A percentile compares a stretch with the other conserved stretches of the same genome.
Evolutionary conservation across 1,284 basidiomycete genomes (phyloP).

Genomic region (Ustilago shanxiensis): DNA sequence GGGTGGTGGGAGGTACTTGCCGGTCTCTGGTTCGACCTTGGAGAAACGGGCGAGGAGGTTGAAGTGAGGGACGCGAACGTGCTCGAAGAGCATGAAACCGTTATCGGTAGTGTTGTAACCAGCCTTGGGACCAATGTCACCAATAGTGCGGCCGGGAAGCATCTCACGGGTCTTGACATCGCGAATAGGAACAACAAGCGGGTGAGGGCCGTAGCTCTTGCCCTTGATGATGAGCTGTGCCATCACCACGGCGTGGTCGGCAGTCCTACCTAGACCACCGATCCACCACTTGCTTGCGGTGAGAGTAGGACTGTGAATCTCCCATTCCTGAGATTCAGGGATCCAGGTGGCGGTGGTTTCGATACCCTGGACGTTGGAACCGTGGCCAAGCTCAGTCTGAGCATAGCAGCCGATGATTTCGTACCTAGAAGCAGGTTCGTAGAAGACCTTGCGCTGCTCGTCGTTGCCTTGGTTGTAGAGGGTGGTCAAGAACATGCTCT

Average conservation of each 20-base stretch:
- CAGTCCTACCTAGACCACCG: constrained; percentile 70
- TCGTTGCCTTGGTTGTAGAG: constrained; percentile 63
- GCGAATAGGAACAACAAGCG: constrained; percentile 70
- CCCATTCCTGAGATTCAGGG: constrained; percentile 56
- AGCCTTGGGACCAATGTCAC: constrained; percentile 70
- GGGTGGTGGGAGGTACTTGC: constrained; percentile 57
- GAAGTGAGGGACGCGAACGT: constrained; percentile 69
- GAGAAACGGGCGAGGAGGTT: constrained; percentile 70
- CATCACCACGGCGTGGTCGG: constrained; percentile 71
- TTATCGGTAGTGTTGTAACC: constrained; percentile 70
- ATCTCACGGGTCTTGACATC: constrained; percentile 70
- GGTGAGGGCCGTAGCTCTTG: constrained; percentile 70
- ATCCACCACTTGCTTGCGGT: constrained; percentile 69
- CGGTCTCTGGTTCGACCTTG: constrained; percentile 66
- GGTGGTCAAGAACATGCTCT: constrained; percentile 66
- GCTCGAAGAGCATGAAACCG: constrained; percentile 65
- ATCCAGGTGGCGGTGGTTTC: constrained; percentile 64
- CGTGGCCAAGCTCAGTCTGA: constrained; percentile 66
- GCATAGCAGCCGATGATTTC: constrained; percentile 65
- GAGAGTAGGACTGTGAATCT: constrained; percentile 57
- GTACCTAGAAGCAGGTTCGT: constrained; percentile 57
- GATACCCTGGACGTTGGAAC: constrained; percentile 63
- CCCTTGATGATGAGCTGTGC: constrained; percentile 70
- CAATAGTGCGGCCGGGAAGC: constrained; percentile 69
- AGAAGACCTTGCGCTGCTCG: constrained; percentile 63